A percentile compares a stretch with the other conserved stretches of the same genome.
Conservation (phyloP, 768 basidiomycete species). For the Mrakia gelida region DNA sequence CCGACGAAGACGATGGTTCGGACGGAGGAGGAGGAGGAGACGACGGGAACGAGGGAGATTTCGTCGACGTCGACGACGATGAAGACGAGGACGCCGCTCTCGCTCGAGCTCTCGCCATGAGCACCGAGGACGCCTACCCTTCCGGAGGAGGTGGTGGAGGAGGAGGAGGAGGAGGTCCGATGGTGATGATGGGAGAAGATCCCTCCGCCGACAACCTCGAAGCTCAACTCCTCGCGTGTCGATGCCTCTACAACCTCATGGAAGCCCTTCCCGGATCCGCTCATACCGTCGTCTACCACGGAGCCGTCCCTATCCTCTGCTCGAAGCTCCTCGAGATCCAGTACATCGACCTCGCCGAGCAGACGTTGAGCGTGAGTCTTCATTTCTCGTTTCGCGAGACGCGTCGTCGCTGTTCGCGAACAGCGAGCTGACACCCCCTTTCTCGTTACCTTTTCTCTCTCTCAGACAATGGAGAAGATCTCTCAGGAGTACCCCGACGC, state of each 20-base stretch:
- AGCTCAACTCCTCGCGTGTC: slow-evolving; percentile 90
- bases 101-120: slow-evolving; percentile 80
- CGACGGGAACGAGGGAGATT: slow-evolving; percentile 47
- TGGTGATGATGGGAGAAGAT: slow-evolving; percentile 35
- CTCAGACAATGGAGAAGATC: slow-evolving; percentile 93
- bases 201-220: slow-evolving; percentile 52
- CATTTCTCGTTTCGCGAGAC: background rate
- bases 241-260: slow-evolving; percentile 96
- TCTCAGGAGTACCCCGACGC: slow-evolving; percentile 95
- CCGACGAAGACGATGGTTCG: slow-evolving; percentile 58
- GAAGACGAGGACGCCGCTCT: slow-evolving; percentile 73
- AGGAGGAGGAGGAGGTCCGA: slow-evolving; percentile 34
- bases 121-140: slow-evolving; percentile 42
- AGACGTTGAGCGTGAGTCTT: slow-evolving; percentile 84
- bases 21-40: slow-evolving; percentile 42
- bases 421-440: background rate
- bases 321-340: slow-evolving; percentile 95
- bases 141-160: slow-evolving; percentile 6
- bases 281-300: slow-evolving; percentile 95
- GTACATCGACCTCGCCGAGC: slow-evolving; percentile 96
- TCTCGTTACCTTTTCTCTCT: background rate
- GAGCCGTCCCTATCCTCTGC: slow-evolving; percentile 96
- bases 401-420: slow-evolving; percentile 20
- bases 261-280: slow-evolving; percentile 96
- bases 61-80: slow-evolving; percentile 36